Conservation (phyloP, 2,329 filamentous ascomycete species). For the Fusarium sp. region DNA sequence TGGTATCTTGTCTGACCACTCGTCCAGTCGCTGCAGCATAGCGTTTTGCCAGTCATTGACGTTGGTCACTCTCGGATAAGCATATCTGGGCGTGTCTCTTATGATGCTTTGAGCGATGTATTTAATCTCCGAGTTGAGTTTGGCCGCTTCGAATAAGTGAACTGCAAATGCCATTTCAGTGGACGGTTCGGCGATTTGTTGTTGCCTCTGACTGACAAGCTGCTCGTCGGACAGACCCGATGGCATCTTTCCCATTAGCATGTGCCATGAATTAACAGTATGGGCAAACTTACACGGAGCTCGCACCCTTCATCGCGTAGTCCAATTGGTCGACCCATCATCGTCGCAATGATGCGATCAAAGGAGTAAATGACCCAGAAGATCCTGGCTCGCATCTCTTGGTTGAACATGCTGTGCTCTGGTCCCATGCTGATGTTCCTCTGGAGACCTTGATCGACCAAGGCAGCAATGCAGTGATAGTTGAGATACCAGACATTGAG, state of each 20-base stretch:
- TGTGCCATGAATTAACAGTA: rapidly evolving
- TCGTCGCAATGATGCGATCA: constrained; percentile 61
- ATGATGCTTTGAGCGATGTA: constrained; percentile 62
- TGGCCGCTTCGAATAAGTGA: constrained; percentile 57
- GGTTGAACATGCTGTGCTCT: constrained; percentile 56
- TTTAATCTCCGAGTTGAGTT: constrained; percentile 65
- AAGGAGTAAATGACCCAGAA: constrained; percentile 64
- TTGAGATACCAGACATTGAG: constrained; percentile 64
- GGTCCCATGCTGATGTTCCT: constrained; percentile 54
- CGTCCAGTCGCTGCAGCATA: constrained; percentile 50
- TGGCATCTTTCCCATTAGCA: constrained; percentile 42
- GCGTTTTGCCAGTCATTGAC: constrained; percentile 56
- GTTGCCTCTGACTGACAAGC: neutral
- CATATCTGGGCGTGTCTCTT: constrained; percentile 56
- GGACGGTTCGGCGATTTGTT: neutral
- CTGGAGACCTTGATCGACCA: constrained; percentile 61
- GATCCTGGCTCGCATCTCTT: constrained; percentile 62
- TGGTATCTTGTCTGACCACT: constrained; percentile 52
- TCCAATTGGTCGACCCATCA: constrained; percentile 64
- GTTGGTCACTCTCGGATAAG: constrained; percentile 56
- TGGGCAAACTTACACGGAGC: constrained; percentile 49
- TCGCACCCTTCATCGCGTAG: constrained; percentile 64
- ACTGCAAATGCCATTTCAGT: constrained; percentile 52
- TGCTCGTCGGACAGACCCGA: constrained; percentile 37
- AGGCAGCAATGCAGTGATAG: constrained; percentile 61